Evolutionary conservation across 345 rosid genomes (phyloP), one percentile per base, ranked within the genome.

Genomic region (Hibiscus trionum): DNA sequence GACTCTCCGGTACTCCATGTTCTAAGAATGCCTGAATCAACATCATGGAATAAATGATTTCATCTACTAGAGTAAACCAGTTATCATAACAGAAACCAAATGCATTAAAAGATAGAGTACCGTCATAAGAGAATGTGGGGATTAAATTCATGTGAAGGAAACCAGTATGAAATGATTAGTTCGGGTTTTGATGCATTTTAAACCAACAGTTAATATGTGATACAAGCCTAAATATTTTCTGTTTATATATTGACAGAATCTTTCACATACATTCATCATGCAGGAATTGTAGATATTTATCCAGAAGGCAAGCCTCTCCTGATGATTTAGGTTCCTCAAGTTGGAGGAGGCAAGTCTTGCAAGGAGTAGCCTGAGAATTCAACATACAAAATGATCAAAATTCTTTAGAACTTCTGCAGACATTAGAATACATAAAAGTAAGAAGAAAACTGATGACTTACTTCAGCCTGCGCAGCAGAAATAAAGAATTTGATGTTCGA

Each of bases 221-320:
- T 12, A 21, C 33, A 6, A 24, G 53, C 33, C 35, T 42, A 42
- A 65, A 4, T 44, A n/a, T 44, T 11, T 42, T 47, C 35, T 47
- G 16, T 29, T 72, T 59, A 26, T 10, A 71, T 11, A 47, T 33
- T 70, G 44, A 19, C 56, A 19, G 62, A 75, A 47, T 19, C 49
- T 49, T 33, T 71, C 60, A 65, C 89, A 11, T 82, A 89, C 98
- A 82, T 91, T 91, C 96, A 93, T 87, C 93, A 88, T 86, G 86
- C 94, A 93, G 62, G 94, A 83, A 66, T 91, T 93, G 80, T 93
- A 93, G 55, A 85, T 80, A 79, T 91, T 93, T 72, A 93, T 88
- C 98, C 98, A 89, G 85, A 93, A 93, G 2, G 97, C 97, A 70
- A 91, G 90, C 80, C 90, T 93, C 87, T 90, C 93, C 72, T 91